Base-by-base conservation (phyloP, 106 monocot species). In the Platanthera guangdongensis region DNA sequence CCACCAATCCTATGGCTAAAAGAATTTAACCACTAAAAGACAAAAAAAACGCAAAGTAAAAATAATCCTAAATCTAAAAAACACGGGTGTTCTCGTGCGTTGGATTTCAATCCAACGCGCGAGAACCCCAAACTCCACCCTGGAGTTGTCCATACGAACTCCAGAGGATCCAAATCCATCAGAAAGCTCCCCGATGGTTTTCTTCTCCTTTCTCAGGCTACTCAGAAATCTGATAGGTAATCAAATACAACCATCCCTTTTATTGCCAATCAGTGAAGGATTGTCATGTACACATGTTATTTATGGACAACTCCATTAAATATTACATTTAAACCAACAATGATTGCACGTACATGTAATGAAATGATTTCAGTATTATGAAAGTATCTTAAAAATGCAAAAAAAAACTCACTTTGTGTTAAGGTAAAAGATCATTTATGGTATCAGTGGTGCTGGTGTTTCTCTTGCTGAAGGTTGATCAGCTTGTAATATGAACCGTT, bases 401-500 rank as follows among this genome's bases (percentile, higher is more conserved):
- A 39, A 25, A 25, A 70, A 70, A 70, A 70, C 70, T 70, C 14
- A 70, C 70, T 55, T 68, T 70, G 70, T n/a, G 47, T 48, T 46
- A 70, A 48, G 10, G 47, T 8, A n/a, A 65, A 47, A 46, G 47
- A 70, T 48, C 70, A 47, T 70, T 70, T 70, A 7, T 47, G 4
- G 6, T 18, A 10, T 21, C 48, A 54, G 9, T 82, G 76, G 68
- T 80, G 81, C 15, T 86, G 81, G 50, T 85, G 86, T 25, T 85
- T 86, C 71, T 86, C 73, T 62, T 93, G 91, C 78, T 99, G 97
- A 81, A 99, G 78, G 80, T 50, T 86, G 63, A 94, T 90, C 49
- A 99, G 71, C 84, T 94, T 99, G 71, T 74, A 85, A 81, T 95
- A 95, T 7, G 90, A 87, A 8, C 95, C 92, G 28, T 80, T 72